A percentile compares a stretch with the other conserved stretches of the same genome.
Evolutionary conservation across 2,329 filamentous ascomycete genomes (phyloP).

Genomic region (Ilyonectria sp.): DNA sequence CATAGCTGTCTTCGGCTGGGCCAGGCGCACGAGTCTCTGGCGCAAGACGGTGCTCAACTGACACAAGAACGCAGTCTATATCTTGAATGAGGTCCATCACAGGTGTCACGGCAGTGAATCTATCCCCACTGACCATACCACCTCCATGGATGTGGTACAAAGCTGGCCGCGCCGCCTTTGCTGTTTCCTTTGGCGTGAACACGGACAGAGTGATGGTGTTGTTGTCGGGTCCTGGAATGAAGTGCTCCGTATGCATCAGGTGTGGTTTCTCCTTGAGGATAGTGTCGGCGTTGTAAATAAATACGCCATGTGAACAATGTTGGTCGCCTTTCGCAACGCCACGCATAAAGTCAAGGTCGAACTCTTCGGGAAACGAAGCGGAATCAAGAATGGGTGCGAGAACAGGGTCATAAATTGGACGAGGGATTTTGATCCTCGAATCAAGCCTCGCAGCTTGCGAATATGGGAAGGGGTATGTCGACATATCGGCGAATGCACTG

Average conservation of each 20-base stretch:
- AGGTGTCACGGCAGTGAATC: slow-evolving; percentile 33
- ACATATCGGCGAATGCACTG: too few species aligned
- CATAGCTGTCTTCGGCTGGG: slow-evolving; percentile 38
- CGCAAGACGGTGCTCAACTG: slow-evolving; percentile 44
- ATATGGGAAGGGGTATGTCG: slow-evolving; percentile 38
- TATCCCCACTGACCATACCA: slow-evolving; percentile 37
- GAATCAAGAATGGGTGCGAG: slow-evolving; percentile 39
- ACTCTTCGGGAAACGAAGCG: slow-evolving; percentile 35
- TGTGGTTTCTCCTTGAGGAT: slow-evolving; percentile 26
- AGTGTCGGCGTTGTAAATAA: slow-evolving; percentile 32
- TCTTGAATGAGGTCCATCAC: slow-evolving; percentile 32
- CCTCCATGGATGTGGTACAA: slow-evolving; percentile 40
- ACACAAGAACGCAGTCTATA: slow-evolving; percentile 40
- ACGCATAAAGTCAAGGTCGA: slow-evolving; percentile 37
- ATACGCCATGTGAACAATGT: too few species aligned
- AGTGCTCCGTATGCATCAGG: slow-evolving; percentile 32
- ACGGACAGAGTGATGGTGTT: slow-evolving; percentile 31
- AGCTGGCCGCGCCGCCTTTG: slow-evolving; percentile 23
- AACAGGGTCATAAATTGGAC: slow-evolving; percentile 33
- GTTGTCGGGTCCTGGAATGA: slow-evolving; percentile 18
- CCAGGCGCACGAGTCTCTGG: slow-evolving; percentile 41
- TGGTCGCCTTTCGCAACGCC: slow-evolving; percentile 16
- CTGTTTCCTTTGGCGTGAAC: slow-evolving; percentile 34
- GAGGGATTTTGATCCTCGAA: slow-evolving; percentile 37
- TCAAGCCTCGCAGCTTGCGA: slow-evolving; percentile 38